Base-by-base conservation (phyloP, 1,139 yeast species). In the Taiozyma sp. region DNA sequence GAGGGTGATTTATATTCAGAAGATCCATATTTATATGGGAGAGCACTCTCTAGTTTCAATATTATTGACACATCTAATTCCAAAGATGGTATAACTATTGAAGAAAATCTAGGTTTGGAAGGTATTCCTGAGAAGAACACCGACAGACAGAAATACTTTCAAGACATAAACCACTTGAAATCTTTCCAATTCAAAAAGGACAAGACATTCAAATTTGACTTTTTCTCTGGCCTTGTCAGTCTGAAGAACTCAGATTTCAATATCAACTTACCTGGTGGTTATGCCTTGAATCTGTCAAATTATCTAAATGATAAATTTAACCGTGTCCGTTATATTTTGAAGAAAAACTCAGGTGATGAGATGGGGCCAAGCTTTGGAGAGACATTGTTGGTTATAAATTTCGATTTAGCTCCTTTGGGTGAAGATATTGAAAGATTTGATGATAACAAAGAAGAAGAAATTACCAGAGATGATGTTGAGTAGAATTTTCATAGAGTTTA, bases 1-100 rank as follows among this genome's bases (percentile, higher is more conserved):
- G 79, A 74, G 50, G 89, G 85, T 5, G 91, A 86, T 60, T 70
- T 83, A 4, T 82, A 81, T 59, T 68, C 70, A 41, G 88, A 83
- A 48, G 73, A 76, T 75, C 93, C 69, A 2, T 85, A 69, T 62
- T 68, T 85, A 24, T 84, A 84, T 56, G 89, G 90, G 0, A 72
- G 79, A 43, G 85, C 81, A 0, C 65, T 84, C 57, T 77, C 81
- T 52, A 79, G 85, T 52, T 79, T 85, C 62, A 81, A 81, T 53
- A 60, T 58, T 24, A 60, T 74, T 27, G 53, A 54, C 43, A 54
- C 42, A 8, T 49, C 48, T 27, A 47, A 28, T 19, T 49, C 39
- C n/a, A 22, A 44, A 50, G 16, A 14, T 19, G 44, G n/a, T 14
- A 28, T 45, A 8, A 19, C 23, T 29, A 39, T 14, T 46, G 39